Conservation (phyloP, 495 filamentous ascomycete species). For the Talaromyces thailandensis region DNA sequence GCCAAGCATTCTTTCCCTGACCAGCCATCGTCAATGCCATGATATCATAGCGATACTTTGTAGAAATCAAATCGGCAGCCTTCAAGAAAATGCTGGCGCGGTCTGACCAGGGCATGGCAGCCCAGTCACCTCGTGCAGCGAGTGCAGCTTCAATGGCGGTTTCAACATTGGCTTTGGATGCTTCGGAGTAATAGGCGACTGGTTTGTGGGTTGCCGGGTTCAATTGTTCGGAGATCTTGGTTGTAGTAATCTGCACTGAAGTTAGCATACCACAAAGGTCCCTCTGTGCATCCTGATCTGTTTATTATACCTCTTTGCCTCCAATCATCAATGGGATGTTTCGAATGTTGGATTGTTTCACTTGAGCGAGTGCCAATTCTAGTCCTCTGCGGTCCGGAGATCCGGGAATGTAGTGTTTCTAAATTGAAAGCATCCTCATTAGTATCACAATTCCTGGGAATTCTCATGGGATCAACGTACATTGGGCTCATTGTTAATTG, state of each 20-base stretch:
- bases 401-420: conserved; percentile 84
- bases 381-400: conserved; percentile 69
- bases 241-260: conserved; percentile 22
- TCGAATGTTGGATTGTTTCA: conserved; percentile 51
- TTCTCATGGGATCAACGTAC: conserved; percentile 41
- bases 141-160: conserved; percentile 73
- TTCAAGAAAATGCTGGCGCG: conserved; percentile 88
- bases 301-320: conserved; percentile 56
- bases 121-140: conserved; percentile 73
- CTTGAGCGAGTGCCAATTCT: conserved; percentile 53
- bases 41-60: conserved; percentile 87
- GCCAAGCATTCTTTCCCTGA: conserved; percentile 96
- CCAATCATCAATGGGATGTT: conserved; percentile 71
- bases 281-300: conserved; percentile 5
- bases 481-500: conserved; percentile 86
- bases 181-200: conserved; percentile 72
- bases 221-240: conserved; percentile 44
- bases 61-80: conserved; percentile 79
- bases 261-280: not conserved
- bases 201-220: conserved; percentile 66
- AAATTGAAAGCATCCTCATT: not conserved
- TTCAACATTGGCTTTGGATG: conserved; percentile 60
- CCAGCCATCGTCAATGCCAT: conserved; percentile 93
- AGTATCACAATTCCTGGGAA: not conserved
- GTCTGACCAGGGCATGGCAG: conserved; percentile 75